Evolutionary conservation across 495 filamentous ascomycete species (phyloP).

Genomic region (Penicillium cataractarum): DNA sequence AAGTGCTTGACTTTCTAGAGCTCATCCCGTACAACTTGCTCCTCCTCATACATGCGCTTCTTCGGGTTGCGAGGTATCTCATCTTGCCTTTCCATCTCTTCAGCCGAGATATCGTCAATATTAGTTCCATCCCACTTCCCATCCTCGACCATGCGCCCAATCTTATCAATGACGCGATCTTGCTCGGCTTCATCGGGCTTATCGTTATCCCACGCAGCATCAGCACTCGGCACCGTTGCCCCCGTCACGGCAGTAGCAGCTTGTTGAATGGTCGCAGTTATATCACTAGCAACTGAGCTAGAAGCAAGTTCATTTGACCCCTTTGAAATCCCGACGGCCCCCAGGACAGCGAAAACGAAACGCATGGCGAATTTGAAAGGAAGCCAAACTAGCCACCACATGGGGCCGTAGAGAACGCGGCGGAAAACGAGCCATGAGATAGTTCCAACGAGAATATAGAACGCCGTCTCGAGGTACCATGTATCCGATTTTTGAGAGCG

Average conservation of each 20-base stretch:
- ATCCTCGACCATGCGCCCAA: slow-evolving; percentile 58
- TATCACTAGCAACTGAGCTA: slow-evolving; percentile 12
- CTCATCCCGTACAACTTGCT: slow-evolving; percentile 54
- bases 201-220: slow-evolving; percentile 31
- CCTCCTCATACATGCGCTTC: slow-evolving; percentile 82
- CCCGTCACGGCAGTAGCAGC: slow-evolving; percentile 23
- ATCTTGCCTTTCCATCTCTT: slow-evolving; percentile 49
- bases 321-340: slow-evolving; percentile 41
- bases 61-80: slow-evolving; percentile 67
- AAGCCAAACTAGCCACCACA: slow-evolving; percentile 86
- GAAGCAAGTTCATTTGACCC: slow-evolving; percentile 33
- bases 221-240: slow-evolving; percentile 18
- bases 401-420: slow-evolving; percentile 81
- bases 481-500: slow-evolving; percentile 91
- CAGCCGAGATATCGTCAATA: slow-evolving; percentile 39
- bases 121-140: slow-evolving; percentile 38
- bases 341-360: slow-evolving; percentile 48
- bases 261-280: slow-evolving; percentile 21
- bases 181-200: slow-evolving; percentile 28
- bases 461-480: slow-evolving; percentile 90
- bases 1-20: slow-evolving; percentile 41
- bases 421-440: slow-evolving; percentile 86
- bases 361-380: slow-evolving; percentile 68
- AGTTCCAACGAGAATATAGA: slow-evolving; percentile 77
- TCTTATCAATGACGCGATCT: slow-evolving; percentile 54